Evolutionary conservation across 495 filamentous ascomycete species (phyloP), one percentile per base, ranked within the genome.

Genomic region (Penicillium cataractarum): DNA sequence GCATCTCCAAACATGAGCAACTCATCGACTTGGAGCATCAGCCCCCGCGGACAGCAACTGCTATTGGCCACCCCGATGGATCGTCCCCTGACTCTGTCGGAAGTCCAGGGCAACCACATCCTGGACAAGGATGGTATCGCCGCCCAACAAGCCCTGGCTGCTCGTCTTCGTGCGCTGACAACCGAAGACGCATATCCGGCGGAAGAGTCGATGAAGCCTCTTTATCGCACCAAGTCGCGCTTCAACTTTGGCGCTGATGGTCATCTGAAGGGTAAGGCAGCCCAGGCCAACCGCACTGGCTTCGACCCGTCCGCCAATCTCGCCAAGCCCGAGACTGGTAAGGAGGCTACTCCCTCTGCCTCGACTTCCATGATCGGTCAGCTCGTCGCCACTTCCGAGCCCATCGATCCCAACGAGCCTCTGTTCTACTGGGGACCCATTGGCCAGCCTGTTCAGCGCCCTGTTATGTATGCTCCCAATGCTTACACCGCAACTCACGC

Each of bases 381-480:
- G 39, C 37, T 58, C 13, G 39, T 48, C 13, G 40, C 26, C 7
- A 33, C 15, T 10, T 52, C 31, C 7, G 33, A 57, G 22, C 24
- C 60, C 8, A 39, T 63, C 19, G 22, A 51, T 22, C 53, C 27
- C 10, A 32, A 37, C 4, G 60, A 62, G 12, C 24, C 22, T 24
- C 40, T 57, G 17, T 6, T 39, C 35, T 40, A 51, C 27, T 63
- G 32, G 29, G 54, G 54, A 12, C 26, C 54, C n/a, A 63, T 63
- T 55, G 60, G 60, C 19, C 22, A 42, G 27, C 60, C 53, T 52
- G 53, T 50, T 29, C 44, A 24, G 21, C 46, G 26, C 19, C 35
- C 48, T 22, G 2, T 8, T 21, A 7, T 3, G 2, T 0, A 4
- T 27, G 17, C 4, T n/a, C 21, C 19, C 19, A 35, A 35, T 19